Percentiles rank a stretch among this genome's conserved stretches.
These are phyloP conservation scores for Phyllosticta citriasiana DNA, from an alignment of 2,329 filamentous ascomycete genomes.

Conservation along the genomic window DNA sequence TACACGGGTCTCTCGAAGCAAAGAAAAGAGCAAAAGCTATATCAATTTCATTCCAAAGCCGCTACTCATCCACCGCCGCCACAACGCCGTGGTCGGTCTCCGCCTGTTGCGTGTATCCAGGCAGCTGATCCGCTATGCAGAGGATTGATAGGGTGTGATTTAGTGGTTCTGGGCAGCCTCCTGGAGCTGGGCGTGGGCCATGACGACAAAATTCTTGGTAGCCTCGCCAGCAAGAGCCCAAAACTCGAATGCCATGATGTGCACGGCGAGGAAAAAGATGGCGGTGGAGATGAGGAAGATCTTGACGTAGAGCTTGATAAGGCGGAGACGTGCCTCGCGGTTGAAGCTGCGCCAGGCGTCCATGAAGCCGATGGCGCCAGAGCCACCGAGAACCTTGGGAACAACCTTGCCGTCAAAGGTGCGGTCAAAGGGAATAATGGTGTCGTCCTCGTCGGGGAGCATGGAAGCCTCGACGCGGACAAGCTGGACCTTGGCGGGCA, in stretches of 20 bases:
- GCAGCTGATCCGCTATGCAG: too few species aligned
- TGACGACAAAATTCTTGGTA: neutral
- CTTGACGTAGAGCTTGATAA: constrained; percentile 69
- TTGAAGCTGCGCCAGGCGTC: constrained; percentile 76
- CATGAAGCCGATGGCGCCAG: constrained; percentile 58
- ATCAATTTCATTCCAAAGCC: too few species aligned
- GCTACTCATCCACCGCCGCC: too few species aligned
- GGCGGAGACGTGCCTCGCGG: constrained; percentile 58
- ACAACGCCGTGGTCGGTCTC: too few species aligned
- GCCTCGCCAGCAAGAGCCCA: constrained; percentile 28
- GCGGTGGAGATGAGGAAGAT: constrained; percentile 47
- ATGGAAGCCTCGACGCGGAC: constrained; percentile 80
- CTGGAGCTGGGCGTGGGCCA: neutral
- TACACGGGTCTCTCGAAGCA: too few species aligned
- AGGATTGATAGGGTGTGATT: neutral
- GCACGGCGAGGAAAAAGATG: constrained; percentile 34
- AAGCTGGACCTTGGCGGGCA: constrained; percentile 69
- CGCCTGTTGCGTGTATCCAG: too few species aligned
- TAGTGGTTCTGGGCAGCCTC: constrained; percentile 1
- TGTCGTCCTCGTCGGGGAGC: constrained; percentile 69
- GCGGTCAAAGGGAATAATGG: constrained; percentile 84
- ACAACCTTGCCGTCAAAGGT: constrained; percentile 69
- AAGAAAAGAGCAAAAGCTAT: too few species aligned
- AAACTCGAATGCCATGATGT: constrained; percentile 44
- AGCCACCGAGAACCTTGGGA: constrained; percentile 63